Evolutionary conservation across 2,329 filamentous ascomycete species (phyloP).

Genomic region (Aspergillus latus): DNA sequence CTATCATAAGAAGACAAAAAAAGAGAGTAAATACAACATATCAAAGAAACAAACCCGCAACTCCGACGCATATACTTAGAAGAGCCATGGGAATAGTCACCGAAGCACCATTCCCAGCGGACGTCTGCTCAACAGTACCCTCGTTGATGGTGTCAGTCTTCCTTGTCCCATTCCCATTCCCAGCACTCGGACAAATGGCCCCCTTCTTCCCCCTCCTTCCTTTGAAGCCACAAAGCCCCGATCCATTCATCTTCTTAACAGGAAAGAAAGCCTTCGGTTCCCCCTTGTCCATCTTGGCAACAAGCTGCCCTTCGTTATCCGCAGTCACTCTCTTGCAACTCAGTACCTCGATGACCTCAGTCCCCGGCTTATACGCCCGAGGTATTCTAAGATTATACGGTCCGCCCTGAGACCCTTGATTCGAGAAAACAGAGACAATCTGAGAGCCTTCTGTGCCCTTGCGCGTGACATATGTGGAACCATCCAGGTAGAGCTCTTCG

Average conservation of each 20-base stretch:
- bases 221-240: slow-evolving; percentile 27
- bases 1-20: slow-evolving; percentile 9
- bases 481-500: slow-evolving; percentile 42
- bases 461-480: slow-evolving; percentile 42
- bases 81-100: not conserved
- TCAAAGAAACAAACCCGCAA: slow-evolving; percentile 1
- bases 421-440: slow-evolving; percentile 46
- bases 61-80: not conserved
- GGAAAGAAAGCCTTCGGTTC: slow-evolving; percentile 33
- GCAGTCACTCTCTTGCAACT: slow-evolving; percentile 27
- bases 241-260: slow-evolving; percentile 24
- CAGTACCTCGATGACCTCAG: slow-evolving; percentile 26
- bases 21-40: not conserved
- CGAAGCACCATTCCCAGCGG: not conserved
- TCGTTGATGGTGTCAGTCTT: not conserved
- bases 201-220: not conserved
- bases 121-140: not conserved
- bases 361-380: slow-evolving; percentile 26
- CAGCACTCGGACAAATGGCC: not conserved
- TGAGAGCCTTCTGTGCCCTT: slow-evolving; percentile 45
- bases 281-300: slow-evolving; percentile 27
- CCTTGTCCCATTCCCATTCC: not conserved
- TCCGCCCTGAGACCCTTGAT: slow-evolving; percentile 35
- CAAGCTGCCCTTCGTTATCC: slow-evolving; percentile 21
- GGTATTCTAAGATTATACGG: slow-evolving; percentile 31